A percentile compares a stretch with the other conserved stretches of the same genome.
Evolutionary conservation across 129 eudicot species (phyloP).

Genomic region (Rutidosis leptorrhynchoides): DNA sequence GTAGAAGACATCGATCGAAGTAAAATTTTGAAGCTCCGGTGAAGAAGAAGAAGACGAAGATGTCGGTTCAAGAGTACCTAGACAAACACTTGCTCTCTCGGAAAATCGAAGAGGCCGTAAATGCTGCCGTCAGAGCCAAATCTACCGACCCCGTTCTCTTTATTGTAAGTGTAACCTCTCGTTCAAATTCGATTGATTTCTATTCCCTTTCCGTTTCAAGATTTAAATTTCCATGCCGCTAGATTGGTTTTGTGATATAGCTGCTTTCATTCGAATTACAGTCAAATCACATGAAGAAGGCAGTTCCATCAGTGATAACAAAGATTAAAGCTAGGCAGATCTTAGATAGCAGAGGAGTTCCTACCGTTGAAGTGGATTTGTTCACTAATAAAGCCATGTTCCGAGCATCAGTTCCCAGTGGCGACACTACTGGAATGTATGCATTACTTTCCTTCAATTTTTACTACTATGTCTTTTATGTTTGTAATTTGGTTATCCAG

Average conservation of each 20-base stretch:
- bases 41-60: too few relatives aligned
- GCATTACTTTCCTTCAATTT: conserved; percentile 15
- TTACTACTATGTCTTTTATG: conserved; percentile 8
- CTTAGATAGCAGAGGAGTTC: conserved; percentile 93
- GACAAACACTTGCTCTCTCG: conserved; percentile 97
- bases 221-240: neutral
- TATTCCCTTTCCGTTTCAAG: too few relatives aligned
- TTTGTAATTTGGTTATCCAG: too few relatives aligned
- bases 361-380: conserved; percentile 91
- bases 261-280: too few relatives aligned
- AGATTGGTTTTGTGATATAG: too few relatives aligned
- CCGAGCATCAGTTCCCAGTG: conserved; percentile 93
- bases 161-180: conserved; percentile 75
- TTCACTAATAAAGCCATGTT: conserved; percentile 83
- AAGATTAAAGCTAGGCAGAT: conserved; percentile 86
- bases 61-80: conserved; percentile 91
- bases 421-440: conserved; percentile 82
- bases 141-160: conserved; percentile 92
- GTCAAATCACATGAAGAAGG: conserved; percentile 94
- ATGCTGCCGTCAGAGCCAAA: conserved; percentile 98
- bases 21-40: too few relatives aligned
- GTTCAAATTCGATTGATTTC: too few relatives aligned
- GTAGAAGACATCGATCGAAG: too few relatives aligned
- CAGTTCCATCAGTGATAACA: conserved; percentile 85
- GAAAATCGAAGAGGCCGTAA: conserved; percentile 95